Base-by-base conservation (phyloP, 169 alveolate species). In the Neospora caninum region DNA sequence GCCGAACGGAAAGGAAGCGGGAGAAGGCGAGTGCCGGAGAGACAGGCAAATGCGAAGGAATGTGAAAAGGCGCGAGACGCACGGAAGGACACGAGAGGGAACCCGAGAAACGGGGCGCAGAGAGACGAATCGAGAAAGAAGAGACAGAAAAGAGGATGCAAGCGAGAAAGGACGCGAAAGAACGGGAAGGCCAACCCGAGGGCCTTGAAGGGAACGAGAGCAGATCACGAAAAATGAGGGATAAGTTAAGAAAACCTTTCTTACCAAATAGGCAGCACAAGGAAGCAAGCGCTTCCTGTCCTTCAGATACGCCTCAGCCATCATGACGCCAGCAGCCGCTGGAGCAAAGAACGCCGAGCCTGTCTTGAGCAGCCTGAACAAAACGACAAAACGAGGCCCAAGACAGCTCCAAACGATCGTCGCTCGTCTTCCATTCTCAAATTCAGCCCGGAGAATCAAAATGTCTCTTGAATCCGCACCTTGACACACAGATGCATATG, bases 291-390 rank as follows among this genome's bases (percentile, higher is more conserved):
- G 92, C 80, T 95, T 96, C 93, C 96, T 82, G 87, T 97, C 97
- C 58, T 95, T 95, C 78, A 97, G 86, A 43, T 96, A 96, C 22
- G 98, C 97, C 92, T 96, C 97, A 6, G 95, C 98, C 96, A 97
- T 95, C 58, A 95, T 73, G n/a, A 95, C 95, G 39, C 96, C 97
- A 10, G 98, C 94, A 25, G 97, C 97, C 4, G 98, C 98, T 0
- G 97, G 98, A 16, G 98, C 98, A 82, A 95, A 94, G 95, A 96
- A 97, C 0, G 97, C 97, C 27, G 97, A 95, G n/a, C 97, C 97
- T 16, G 96, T 95, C 91, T 96, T 97, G 82, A 97, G 88, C 45
- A 94, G 70, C 42, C 96, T 94, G 94, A 39, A 82, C 1, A 80
- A 18, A 34, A n/a, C n/a, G n/a, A n/a, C n/a, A n/a, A n/a, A n/a